Percentiles rank a stretch among this genome's conserved stretches.
Conservation (phyloP, 1,139 yeast genomes). For the Lipomyces yarrowii region DNA sequence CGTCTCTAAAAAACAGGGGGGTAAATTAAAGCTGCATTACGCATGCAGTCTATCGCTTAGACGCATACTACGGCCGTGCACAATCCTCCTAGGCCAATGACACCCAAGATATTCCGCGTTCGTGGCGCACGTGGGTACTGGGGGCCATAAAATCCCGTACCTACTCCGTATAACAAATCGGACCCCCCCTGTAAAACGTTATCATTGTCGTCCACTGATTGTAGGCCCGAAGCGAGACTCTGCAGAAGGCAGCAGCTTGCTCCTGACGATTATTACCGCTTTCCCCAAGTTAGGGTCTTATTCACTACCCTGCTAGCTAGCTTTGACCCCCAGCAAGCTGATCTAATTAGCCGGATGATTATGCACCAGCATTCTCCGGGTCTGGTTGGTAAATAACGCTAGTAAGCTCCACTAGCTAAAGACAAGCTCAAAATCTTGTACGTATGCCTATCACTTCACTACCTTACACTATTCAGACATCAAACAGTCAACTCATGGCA, state of each 20-base stretch:
- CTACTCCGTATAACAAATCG: not conserved
- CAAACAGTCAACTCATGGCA: no score
- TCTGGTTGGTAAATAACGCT: no score
- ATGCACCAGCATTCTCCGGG: no score
- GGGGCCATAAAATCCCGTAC: not conserved
- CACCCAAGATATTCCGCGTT: not conserved
- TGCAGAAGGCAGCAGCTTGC: not conserved
- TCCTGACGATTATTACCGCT: not conserved
- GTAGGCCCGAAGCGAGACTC: not conserved
- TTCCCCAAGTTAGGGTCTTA: not conserved
- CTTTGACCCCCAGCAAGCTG: no score
- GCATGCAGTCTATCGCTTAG: not conserved
- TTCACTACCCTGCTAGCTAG: not conserved
- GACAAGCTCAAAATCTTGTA: no score
- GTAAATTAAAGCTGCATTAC: not conserved
- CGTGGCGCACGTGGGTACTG: not conserved
- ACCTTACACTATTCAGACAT: no score
- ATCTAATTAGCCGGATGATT: no score
- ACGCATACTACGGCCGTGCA: not conserved
- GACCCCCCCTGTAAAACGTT: not conserved
- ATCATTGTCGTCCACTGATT: not conserved
- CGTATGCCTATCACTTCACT: no score
- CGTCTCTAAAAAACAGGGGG: not conserved
- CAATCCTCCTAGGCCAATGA: not conserved
- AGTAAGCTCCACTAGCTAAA: no score